Evolutionary conservation across 2,329 filamentous ascomycete genomes (phyloP), one percentile per base, ranked within the genome.

Genomic region (Diaporthe eres): DNA sequence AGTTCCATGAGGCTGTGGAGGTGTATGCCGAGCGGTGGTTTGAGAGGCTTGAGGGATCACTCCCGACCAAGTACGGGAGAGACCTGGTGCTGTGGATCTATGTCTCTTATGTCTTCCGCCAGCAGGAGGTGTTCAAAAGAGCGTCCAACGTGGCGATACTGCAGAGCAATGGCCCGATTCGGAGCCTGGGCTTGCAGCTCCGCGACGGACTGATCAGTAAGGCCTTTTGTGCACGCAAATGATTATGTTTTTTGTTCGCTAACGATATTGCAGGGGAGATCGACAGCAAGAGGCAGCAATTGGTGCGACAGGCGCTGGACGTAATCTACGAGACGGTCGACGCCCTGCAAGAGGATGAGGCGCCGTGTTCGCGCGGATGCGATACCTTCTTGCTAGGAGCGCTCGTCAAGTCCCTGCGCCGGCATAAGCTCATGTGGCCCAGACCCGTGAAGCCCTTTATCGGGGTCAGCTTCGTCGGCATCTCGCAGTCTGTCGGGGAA

Each of bases 11-110:
- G 60, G 83, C 84, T 0, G 83, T 87, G 3, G 85, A 87, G 68
- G 76, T 84, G 0, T 86, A 86, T 61, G 82, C 83, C 1, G 82
- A 85, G 10, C 80, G 81, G 10, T 88, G 87, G 87, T 81, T 87
- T 67, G 74, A 75, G 15, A 72, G 72, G 19, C 78, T 82, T 28
- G 71, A 77, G 53, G 68, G 57, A 7, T 25, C 31, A 13, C 37
- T 79, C 34, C 78, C 79, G 0, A 63, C 72, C 12, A 63, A 71
- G 31, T 77, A 79, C 72, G 74, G 74, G 37, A 76, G 79, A 25
- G 80, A 81, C 13, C 75, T 83, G 34, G 76, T 81, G 25, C 79
- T 81, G 10, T 84, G 82, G 81, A 79, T 84, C 53, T 83, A 80
- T 75, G 76, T 81, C 17, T 78, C 81, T 15, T 80, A 82, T 60